phyloP scores from a whole-genome alignment of 1,139 yeast species.

The Scheffersomyces segobiensis region DNA sequence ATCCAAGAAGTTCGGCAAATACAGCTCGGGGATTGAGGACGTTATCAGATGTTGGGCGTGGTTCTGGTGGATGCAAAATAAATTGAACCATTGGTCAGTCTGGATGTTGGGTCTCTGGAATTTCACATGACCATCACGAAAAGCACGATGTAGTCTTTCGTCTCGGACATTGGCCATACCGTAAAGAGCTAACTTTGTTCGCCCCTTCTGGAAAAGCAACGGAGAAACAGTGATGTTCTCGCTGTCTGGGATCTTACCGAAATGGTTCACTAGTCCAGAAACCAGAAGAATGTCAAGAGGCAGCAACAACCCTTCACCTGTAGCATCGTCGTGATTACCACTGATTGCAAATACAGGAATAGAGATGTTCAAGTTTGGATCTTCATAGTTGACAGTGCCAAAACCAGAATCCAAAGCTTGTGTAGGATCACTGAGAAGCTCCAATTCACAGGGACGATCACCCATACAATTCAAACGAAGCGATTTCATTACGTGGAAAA shows the following conservation, averaged over 20 bases:
- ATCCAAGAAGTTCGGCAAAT: conserved; percentile 78
- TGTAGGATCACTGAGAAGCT: conserved; percentile 78
- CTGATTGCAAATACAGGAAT: conserved; percentile 93
- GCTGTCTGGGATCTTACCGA: conserved; percentile 78
- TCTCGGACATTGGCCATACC: conserved; percentile 90
- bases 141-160: conserved; percentile 80
- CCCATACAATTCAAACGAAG: conserved; percentile 78
- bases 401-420: conserved; percentile 58
- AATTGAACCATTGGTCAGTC: conserved; percentile 73
- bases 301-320: conserved; percentile 83
- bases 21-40: conserved; percentile 79
- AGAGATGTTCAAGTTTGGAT: conserved; percentile 83
- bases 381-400: conserved; percentile 81
- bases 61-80: conserved; percentile 92
- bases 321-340: conserved; percentile 97
- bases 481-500: conserved; percentile 79
- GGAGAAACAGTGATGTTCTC: conserved; percentile 81
- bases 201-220: conserved; percentile 75
- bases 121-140: conserved; percentile 76
- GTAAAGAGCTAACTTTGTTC: conserved; percentile 78
- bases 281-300: conserved; percentile 86
- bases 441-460: conserved; percentile 84
- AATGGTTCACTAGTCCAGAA: conserved; percentile 83
- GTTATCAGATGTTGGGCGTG: conserved; percentile 78
- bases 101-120: conserved; percentile 70